These are phyloP conservation scores for Coleophoma crateriformis DNA, from an alignment of 2,329 filamentous ascomycete genomes.

Conservation along the genomic window DNA sequence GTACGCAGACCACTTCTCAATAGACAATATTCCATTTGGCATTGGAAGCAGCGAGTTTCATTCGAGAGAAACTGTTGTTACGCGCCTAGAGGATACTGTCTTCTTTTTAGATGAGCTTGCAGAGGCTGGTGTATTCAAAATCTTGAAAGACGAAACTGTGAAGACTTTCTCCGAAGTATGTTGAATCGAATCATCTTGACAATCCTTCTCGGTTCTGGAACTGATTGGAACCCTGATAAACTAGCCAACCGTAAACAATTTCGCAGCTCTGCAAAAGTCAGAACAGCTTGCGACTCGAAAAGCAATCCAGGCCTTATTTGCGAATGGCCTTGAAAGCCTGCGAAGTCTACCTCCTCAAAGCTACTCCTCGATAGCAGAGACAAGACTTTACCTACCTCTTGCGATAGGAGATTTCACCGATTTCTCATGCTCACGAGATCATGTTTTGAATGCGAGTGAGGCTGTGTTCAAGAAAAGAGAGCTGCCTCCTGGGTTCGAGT, in stretches of 20 bases:
- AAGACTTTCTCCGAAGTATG: conserved; percentile 7
- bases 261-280: conserved; percentile 37
- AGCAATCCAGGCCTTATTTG: conserved; percentile 31
- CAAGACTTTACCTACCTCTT: conserved; percentile 48
- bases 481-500: conserved; percentile 39
- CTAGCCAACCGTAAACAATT: conserved; percentile 39
- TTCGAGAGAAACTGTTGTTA: conserved; percentile 37
- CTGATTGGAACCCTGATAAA: conserved; percentile 8
- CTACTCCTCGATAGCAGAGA: conserved; percentile 29
- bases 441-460: conserved; percentile 43
- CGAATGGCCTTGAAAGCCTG: conserved; percentile 9
- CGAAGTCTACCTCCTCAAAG: conserved; percentile 16
- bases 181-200: no score
- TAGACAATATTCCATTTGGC: conserved; percentile 48
- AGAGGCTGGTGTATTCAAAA: conserved; percentile 21
- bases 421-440: conserved; percentile 48
- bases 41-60: conserved; percentile 38
- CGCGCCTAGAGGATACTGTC: conserved; percentile 43
- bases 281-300: conserved; percentile 32
- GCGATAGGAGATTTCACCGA: conserved; percentile 50
- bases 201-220: no score
- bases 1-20: conserved; percentile 36
- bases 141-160: background rate
- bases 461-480: conserved; percentile 32
- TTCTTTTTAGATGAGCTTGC: conserved; percentile 44